Base-by-base conservation (phyloP, 2,329 filamentous ascomycete species). In the Venturia oleaginea region DNA sequence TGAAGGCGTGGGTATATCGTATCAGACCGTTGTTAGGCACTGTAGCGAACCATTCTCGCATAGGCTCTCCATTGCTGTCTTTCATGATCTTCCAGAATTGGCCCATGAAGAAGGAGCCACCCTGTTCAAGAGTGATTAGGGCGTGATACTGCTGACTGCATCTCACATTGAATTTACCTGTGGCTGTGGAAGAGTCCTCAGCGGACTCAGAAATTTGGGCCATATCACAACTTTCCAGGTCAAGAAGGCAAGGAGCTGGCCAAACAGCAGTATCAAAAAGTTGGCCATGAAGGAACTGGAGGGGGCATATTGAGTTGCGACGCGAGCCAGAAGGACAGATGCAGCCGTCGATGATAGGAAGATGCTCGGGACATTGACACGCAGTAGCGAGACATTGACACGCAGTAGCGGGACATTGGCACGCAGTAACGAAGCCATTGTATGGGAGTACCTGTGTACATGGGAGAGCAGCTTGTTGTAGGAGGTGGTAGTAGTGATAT, bases 11-110 rank as follows among this genome's bases (percentile, higher is more conserved):
- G 22, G 76, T 75, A 68, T 84, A 83, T 66, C 80, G 76, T 46
- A 85, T 77, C 4, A 85, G 72, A 1, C 83, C 83, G 60, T 84
- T 79, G 66, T 85, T 84, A 2, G 80, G 80, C 15, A 84, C 75
- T 7, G 71, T 77, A 54, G 80, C 78, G 59, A 81, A 77, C 83
- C 83, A 85, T 8, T 78, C 75, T 40, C 76, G 70, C 68, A 77
- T 74, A 2, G 79, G 80, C n/a, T 75, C 70, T 7, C 79, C 79
- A 4, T 74, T 75, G 0, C 78, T 72, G 2, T 78, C 76, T 42
- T 70, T 73, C 57, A 77, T 69, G 32, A 82, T 79, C 2, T 69
- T 70, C n/a, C 51, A 68, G 34, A 76, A 80, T 32, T 80, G 76
- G 3, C 79, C 80, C 19, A 75, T 69, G 30, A 80, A 67, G 51